Base-by-base conservation (phyloP, 2,329 filamentous ascomycete genomes). In the Fusarium buharicum region DNA sequence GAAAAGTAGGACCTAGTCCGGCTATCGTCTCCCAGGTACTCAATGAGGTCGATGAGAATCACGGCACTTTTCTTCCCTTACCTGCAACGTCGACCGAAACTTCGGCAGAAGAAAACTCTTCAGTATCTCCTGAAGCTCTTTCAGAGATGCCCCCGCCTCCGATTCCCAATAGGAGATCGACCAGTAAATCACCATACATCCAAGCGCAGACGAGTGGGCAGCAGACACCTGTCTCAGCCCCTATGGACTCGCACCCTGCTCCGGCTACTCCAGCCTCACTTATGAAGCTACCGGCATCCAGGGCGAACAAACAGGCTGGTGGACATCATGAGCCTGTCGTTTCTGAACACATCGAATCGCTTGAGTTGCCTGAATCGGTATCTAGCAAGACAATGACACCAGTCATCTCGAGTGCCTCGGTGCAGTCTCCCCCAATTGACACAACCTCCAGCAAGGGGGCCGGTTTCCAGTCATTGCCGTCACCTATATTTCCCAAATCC, bases 181-280 rank as follows among this genome's bases (percentile, higher is more conserved):
- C 84, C 17, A 85, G 81, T 65, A 86, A 86, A 52, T 93, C 90
- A 4, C 89, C 90, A 10, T 87, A 87, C 55, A 84, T 92, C 17
- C 78, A 80, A 47, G 82, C 87, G 6, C 85, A 88, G 67, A 80
- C 75, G 41, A 69, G 66, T 22, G 69, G 55, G 38, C 62, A 69
- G 13, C 67, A 71, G 44, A 70, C 71, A 24, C 69, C 69, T 4
- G 38, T 58, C 24, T 55, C 62, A 4, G 55, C 33, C 22, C 69
- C 71, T 4, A 55, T 59, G 16, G 72, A 71, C 30, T 52, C 47
- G 10, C 69, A 77, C 18, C 80, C 79, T 47, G 79, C 77, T 67
- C 86, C 87, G 41, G 79, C 78, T 67, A 86, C 87, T 48, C 91
- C 91, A 1, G 92, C 93, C 9, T 96, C 93, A 7, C 78, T 97